These are phyloP conservation scores for Chalciporus sp. DNA, from an alignment of 1,284 basidiomycete genomes.

Conservation along the genomic window DNA sequence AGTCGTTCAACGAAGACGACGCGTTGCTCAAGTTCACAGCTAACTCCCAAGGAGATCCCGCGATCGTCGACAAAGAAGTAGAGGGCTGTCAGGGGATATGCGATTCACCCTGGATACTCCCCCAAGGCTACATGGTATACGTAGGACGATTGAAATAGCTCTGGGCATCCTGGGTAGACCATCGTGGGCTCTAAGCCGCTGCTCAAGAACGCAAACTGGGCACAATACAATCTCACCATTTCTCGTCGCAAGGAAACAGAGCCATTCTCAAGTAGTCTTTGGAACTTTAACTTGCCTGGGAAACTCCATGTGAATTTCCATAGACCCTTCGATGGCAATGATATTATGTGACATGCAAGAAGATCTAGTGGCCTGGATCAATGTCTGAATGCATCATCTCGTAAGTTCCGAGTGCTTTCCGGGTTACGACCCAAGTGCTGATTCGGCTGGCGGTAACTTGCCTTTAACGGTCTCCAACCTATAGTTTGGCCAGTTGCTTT, in stretches of 20 bases:
- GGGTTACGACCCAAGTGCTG: background rate
- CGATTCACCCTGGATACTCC: slow-evolving; percentile 56
- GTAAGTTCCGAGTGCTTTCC: slow-evolving; percentile 28
- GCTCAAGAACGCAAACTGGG: slow-evolving; percentile 64
- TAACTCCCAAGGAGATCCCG: slow-evolving; percentile 57
- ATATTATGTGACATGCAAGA: slow-evolving; percentile 59
- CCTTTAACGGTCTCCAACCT: too few species aligned
- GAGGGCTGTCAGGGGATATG: slow-evolving; percentile 58
- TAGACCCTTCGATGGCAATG: slow-evolving; percentile 65
- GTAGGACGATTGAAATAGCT: slow-evolving; percentile 10
- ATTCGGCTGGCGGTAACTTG: too few species aligned
- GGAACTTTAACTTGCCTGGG: slow-evolving; percentile 66
- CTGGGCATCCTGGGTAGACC: slow-evolving; percentile 38
- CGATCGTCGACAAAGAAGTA: slow-evolving; percentile 64
- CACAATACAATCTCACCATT: slow-evolving; percentile 62
- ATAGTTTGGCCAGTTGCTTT: too few species aligned
- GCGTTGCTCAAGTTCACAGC: slow-evolving; percentile 52
- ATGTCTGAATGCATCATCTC: slow-evolving; percentile 64
- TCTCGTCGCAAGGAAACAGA: slow-evolving; percentile 62
- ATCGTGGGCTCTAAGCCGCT: slow-evolving; percentile 60
- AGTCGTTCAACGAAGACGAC: slow-evolving; percentile 60
- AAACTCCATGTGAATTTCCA: slow-evolving; percentile 61
- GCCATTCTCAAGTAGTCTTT: slow-evolving; percentile 54
- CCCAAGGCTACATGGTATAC: slow-evolving; percentile 53
- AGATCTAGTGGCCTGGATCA: slow-evolving; percentile 66